Base-by-base conservation (phyloP, 2,329 filamentous ascomycete genomes). In the Phaeoacremonium minimum region DNA sequence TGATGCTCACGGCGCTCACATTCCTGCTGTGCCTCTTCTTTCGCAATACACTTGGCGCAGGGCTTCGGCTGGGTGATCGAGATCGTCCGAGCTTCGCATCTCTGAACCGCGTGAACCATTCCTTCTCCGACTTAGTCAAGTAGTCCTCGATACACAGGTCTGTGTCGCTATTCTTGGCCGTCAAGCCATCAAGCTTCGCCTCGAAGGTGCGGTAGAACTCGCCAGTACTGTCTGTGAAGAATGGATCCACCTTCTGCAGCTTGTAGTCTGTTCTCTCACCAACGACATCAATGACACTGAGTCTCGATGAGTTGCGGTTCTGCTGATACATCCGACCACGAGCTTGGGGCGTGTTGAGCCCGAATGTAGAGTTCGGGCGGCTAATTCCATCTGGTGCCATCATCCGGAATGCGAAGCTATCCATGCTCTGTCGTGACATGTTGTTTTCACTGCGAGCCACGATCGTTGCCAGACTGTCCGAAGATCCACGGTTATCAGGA, bases 191-290 rank as follows among this genome's bases (percentile, higher is more conserved):
- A 2, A 83, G 66, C 50, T 67, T 75, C 51, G 70, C 67, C 41
- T 77, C 72, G 44, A 82, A 83, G 3, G 61, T 66, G 40, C 65
- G 64, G 43, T 75, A 78, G 53, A 78, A 84, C 45, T 79, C 66
- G 19, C 77, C 79, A 17, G 69, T 77, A 33, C 71, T 71, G 51
- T 84, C 80, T 4, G 73, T 82, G 58, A 84, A 84, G 59, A 77
- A 80, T 2, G 79, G 80, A 45, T 80, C 77, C 1, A 84, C 75
- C 41, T 82, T 78, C 50, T 84, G 80, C 16, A 82, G 68, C 42
- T 75, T 73, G 50, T 73, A 78, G 48, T 80, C 71, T 35, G 72
- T 73, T 52, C 78, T 77, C 41, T 77, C 75, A 14, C 78, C 75
- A 16, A 81, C 66, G 18, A 83, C 68, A 3, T 67, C 67, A 33